Conservation (phyloP, 352 stramenopile genomes). For the Phytophthora multivora region DNA sequence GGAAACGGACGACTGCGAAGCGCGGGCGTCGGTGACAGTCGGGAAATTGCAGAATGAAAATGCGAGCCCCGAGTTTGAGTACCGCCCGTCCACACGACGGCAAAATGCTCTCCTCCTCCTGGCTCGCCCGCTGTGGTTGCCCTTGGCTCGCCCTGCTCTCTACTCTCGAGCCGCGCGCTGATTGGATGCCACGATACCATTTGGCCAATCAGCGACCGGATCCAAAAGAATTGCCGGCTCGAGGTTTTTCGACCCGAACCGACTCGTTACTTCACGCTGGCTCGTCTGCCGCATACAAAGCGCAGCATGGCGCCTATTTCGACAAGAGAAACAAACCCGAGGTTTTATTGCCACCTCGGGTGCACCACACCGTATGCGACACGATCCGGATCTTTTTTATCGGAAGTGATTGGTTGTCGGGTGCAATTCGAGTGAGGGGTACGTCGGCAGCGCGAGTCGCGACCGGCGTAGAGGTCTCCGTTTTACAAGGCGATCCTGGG, state of each 20-base stretch:
- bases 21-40: conserved; percentile 39
- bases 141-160: conserved; percentile 2
- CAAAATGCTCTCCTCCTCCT: conserved; percentile 2
- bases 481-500: too few species aligned
- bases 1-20: conserved; percentile 19
- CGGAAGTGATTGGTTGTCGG: conserved; percentile 32
- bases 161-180: conserved; percentile 6
- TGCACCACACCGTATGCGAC: conserved; percentile 25
- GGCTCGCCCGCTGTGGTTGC: background rate
- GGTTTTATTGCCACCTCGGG: conserved; percentile 9
- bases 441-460: background rate
- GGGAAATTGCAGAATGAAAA: conserved; percentile 77
- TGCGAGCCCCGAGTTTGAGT: background rate
- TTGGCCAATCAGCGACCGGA: conserved; percentile 12
- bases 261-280: conserved; percentile 25
- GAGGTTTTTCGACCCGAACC: conserved; percentile 24
- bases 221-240: background rate
- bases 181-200: conserved; percentile 4
- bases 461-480: background rate
- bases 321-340: conserved; percentile 17
- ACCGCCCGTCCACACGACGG: conserved; percentile 24
- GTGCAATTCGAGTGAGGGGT: conserved; percentile 17
- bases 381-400: conserved; percentile 28
- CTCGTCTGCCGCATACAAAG: conserved; percentile 31
- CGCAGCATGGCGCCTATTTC: conserved; percentile 13